Base-by-base conservation (phyloP, 2,329 filamentous ascomycete genomes). In the Penicillium sp. region DNA sequence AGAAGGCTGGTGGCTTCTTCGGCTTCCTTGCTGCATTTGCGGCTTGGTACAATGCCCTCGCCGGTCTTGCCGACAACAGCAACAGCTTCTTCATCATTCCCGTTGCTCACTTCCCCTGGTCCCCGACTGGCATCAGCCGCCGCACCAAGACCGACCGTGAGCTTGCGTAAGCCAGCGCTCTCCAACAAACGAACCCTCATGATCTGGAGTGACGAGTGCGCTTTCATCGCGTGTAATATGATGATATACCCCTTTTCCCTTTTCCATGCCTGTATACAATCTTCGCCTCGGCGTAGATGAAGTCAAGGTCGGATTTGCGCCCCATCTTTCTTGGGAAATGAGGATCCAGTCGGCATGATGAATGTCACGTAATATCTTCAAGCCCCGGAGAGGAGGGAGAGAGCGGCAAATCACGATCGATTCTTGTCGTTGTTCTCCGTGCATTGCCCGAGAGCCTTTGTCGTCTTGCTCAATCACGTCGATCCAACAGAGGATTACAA, bases 21-120 rank as follows among this genome's bases (percentile, higher is more conserved):
- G 88, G 88, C n/a, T 77, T 93, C 52, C 60, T 93, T 5, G 82
- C 88, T 1, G 86, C 88, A 0, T 93, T 94, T 65, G 64, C 88
- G 47, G 88, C 88, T 4, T 94, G 88, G 88, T 94, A 91, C 72
- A 90, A 89, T 62, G 88, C 88, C 34, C 76, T 91, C 51, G 86
- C 87, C 45, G 88, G 88, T 80, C 81, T 93, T 49, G 84, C 85
- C 52, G 88, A 93, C 58, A 69, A 63, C 45, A 73, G 67, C 58
- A 77, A 77, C 65, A 93, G 88, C 76, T 95, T 95, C 83, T 93
- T 95, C 77, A 78, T 93, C 69, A 82, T 95, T 53, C 91, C 90
- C 44, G 90, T 96, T 54, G 84, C 86, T 61, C 90, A 95, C 77
- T 94, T 96, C 78, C 91, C 90, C 46, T 96, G 91, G 91, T 91